Conservation (phyloP, 352 stramenopile genomes). For the Globisporangium uncinulatum region DNA sequence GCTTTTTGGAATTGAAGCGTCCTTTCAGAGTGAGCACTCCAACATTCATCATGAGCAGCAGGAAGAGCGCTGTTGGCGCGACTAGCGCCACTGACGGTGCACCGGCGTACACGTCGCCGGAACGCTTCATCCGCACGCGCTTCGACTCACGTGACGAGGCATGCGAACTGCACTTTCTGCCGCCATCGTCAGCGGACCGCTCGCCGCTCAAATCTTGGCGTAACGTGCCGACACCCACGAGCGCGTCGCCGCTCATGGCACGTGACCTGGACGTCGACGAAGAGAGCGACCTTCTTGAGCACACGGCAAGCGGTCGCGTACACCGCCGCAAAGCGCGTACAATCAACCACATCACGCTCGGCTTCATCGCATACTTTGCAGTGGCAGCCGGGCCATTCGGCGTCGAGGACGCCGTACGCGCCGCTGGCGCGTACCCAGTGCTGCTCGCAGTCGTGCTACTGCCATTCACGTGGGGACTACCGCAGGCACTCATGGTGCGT, state of each 20-base stretch:
- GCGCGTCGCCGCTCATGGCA: slow-evolving; percentile 31
- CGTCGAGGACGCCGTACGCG: slow-evolving; percentile 70
- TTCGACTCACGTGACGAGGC: slow-evolving; percentile 61
- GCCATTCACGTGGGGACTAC: slow-evolving; percentile 78
- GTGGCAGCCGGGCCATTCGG: slow-evolving; percentile 75
- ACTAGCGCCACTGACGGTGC: not conserved
- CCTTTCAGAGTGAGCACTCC: too few relatives aligned
- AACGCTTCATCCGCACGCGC: slow-evolving; percentile 42
- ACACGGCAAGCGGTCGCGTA: not conserved
- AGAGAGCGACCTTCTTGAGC: slow-evolving; percentile 8
- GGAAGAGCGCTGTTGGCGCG: not conserved
- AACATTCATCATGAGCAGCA: not conserved
- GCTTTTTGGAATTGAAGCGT: not conserved
- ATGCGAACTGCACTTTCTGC: slow-evolving; percentile 49
- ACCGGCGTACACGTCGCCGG: not conserved
- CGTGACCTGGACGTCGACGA: slow-evolving; percentile 26
- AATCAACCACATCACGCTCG: slow-evolving; percentile 78
- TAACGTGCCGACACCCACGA: slow-evolving; percentile 51
- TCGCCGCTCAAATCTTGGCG: slow-evolving; percentile 74
- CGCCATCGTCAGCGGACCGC: slow-evolving; percentile 65
- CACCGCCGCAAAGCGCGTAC: slow-evolving; percentile 47
- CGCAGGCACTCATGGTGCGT: slow-evolving; percentile 75
- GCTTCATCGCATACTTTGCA: slow-evolving; percentile 83
- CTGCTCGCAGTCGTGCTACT: slow-evolving; percentile 66
- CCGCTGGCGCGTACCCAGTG: slow-evolving; percentile 63